A percentile compares a stretch with the other conserved stretches of the same genome.
Evolutionary conservation across 768 basidiomycete genomes (phyloP).

Genomic region (Asterophora parasitica): DNA sequence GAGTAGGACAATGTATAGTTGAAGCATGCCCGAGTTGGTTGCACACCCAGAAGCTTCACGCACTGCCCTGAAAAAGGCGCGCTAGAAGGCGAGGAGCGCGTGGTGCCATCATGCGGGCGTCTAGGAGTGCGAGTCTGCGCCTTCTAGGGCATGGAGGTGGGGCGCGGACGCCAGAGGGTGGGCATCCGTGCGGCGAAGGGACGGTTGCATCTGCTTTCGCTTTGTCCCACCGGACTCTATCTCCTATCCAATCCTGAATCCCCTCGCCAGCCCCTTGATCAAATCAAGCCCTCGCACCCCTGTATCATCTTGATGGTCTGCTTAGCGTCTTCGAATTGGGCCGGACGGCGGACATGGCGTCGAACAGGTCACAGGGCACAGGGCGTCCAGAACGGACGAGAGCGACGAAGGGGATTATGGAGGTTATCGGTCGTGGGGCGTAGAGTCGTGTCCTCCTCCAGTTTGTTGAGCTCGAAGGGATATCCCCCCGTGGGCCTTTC

Average conservation of each 20-base stretch:
- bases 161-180: not conserved
- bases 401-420: slow-evolving; percentile 35
- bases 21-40: slow-evolving; percentile 43
- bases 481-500: slow-evolving; percentile 44
- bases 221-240: slow-evolving; percentile 23
- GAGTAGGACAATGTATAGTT: slow-evolving; percentile 57
- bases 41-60: slow-evolving; percentile 23
- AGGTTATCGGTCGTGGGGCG: slow-evolving; percentile 12
- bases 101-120: slow-evolving; percentile 19
- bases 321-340: slow-evolving; percentile 55
- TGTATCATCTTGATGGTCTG: no score
- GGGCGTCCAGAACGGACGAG: slow-evolving; percentile 52
- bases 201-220: slow-evolving; percentile 1
- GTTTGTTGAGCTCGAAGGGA: slow-evolving; percentile 17
- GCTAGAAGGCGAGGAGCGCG: slow-evolving; percentile 39
- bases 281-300: slow-evolving; percentile 45
- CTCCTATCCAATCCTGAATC: slow-evolving; percentile 33
- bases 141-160: slow-evolving; percentile 19
- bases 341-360: slow-evolving; percentile 46
- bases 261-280: slow-evolving; percentile 45
- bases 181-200: not conserved
- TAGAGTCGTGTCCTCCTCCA: not conserved
- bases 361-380: slow-evolving; percentile 64
- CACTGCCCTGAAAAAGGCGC: slow-evolving; percentile 53
- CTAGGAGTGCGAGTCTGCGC: slow-evolving; percentile 10